A percentile compares a stretch with the other conserved stretches of the same genome.
phyloP scores from a whole-genome alignment of 768 basidiomycete genomes.

The Lactarius indigo region DNA sequence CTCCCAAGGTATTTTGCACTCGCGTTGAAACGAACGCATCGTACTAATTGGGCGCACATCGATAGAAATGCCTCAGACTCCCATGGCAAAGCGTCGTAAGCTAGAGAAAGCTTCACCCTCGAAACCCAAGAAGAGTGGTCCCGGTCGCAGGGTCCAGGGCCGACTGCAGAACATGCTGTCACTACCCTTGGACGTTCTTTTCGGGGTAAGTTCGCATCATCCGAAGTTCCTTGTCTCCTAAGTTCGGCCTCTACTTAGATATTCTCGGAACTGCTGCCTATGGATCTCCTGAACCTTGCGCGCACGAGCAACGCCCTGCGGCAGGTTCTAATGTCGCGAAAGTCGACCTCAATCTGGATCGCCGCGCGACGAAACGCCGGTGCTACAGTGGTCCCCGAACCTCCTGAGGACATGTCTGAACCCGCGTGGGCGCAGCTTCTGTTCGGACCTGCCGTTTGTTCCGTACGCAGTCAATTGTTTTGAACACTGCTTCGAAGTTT shows the following conservation, averaged over 20 bases:
- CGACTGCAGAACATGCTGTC: conserved; percentile 23
- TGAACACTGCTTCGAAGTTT: neutral
- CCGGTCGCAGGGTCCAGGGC: conserved; percentile 10
- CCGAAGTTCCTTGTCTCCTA: neutral
- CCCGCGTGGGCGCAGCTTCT: conserved; percentile 24
- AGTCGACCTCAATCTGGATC: conserved; percentile 21
- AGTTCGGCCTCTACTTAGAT: conserved; percentile 2
- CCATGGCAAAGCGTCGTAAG: conserved; percentile 14
- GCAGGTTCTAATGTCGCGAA: conserved; percentile 23
- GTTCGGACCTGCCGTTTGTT: conserved; percentile 22
- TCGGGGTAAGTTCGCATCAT: conserved; percentile 8
- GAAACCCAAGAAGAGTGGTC: neutral
- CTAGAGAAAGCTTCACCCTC: neutral
- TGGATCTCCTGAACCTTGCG: conserved; percentile 21
- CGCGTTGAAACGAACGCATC: neutral
- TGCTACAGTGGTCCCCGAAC: conserved; percentile 11
- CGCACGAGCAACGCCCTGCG: conserved; percentile 24
- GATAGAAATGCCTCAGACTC: neutral
- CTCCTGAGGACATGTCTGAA: conserved; percentile 25
- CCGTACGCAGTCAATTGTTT: neutral
- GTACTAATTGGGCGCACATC: conserved; percentile 1
- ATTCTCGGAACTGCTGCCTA: conserved; percentile 14
- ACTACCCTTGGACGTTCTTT: conserved; percentile 20
- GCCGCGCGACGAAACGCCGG: conserved; percentile 9
- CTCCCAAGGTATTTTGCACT: conserved; percentile 3